Evolutionary conservation across 2,329 filamentous ascomycete genomes (phyloP).

Genomic region (Monilinia vaccinii-corymbosi): DNA sequence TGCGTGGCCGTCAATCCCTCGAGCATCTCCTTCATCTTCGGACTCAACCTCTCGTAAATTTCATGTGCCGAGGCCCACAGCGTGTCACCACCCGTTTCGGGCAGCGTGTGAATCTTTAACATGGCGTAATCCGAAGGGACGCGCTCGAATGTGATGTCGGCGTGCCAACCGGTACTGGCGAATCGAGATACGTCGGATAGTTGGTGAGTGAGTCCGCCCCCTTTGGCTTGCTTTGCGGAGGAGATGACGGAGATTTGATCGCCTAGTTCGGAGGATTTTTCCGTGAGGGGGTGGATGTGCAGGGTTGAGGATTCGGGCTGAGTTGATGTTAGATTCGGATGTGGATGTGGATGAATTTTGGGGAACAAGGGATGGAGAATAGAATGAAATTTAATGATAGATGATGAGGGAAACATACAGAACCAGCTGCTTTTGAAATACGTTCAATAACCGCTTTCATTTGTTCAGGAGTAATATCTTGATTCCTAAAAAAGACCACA

Average conservation of each 20-base stretch:
- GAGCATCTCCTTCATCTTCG: conserved; percentile 37
- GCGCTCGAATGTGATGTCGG: conserved; percentile 45
- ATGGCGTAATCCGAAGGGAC: conserved; percentile 46
- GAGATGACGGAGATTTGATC: conserved; percentile 50
- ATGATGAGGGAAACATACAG: conserved; percentile 2
- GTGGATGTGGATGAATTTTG: background rate
- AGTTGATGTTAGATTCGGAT: background rate
- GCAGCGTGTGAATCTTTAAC: conserved; percentile 40
- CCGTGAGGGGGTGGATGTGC: conserved; percentile 45
- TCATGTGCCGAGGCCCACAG: conserved; percentile 44
- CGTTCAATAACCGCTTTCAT: conserved; percentile 35
- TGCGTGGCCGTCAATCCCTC: conserved; percentile 42
- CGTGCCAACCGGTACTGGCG: conserved; percentile 41
- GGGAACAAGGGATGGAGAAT: background rate
- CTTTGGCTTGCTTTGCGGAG: conserved; percentile 32
- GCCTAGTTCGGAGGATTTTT: conserved; percentile 42
- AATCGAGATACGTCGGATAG: conserved; percentile 42
- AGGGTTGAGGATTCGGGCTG: conserved; percentile 34
- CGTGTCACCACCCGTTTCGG: conserved; percentile 38
- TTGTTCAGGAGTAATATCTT: conserved; percentile 37
- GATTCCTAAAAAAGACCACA: conserved; percentile 47
- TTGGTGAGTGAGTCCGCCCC: conserved; percentile 36
- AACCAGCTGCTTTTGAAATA: background rate
- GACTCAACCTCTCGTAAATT: conserved; percentile 45
- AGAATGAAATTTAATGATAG: background rate